Base-by-base conservation (phyloP, 23 red algal species). In the Porphyridium purpureum region DNA sequence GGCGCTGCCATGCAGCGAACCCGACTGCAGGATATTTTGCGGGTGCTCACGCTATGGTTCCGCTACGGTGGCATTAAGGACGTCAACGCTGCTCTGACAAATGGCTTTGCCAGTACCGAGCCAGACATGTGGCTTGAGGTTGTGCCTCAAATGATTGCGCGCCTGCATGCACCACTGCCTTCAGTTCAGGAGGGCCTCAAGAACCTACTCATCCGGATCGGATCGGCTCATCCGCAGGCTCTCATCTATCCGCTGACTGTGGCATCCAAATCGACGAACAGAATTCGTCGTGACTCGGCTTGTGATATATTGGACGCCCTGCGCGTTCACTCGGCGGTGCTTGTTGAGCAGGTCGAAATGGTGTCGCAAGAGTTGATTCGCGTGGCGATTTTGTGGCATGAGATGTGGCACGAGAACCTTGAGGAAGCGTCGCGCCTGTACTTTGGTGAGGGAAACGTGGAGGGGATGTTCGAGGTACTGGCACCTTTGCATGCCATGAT, bases 81-180 rank as follows among this genome's bases (percentile, higher is more conserved):
- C 41, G 54, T 81, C 5, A 60, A 81, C 44, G 55, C 47, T 4
- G 53, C 65, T 24, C 64, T 98, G 33, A 57, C 72, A 27, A 32
- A 64, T 14, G 68, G 80, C 31, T 86, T 98, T 46, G 49, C 63
- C 31, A 36, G 26, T 4, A 75, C 90, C 21, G 70, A 86, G 35
- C 67, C 72, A 25, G 75, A 77, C 15, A 66, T 59, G 52, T 98
- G 90, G 90, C 75, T 98, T 14, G 90, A 80, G 33, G 90, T 98
- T 25, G 79, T 98, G 30, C 90, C 90, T 21, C 90, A 98, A 69
- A 85, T 98, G 36, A 80, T 98, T 48, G 90, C 90, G 32, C 80
- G 90, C 0, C 66, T 98, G 29, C 70, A 98, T 44, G 62, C 90
- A 20, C 90, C 79, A 35, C 61, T 60, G 26, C 30, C 41, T 33